A percentile compares a stretch with the other conserved stretches of the same genome.
These are phyloP conservation scores for Vanrija sp. DNA, from an alignment of 1,284 basidiomycete genomes.

Conservation along the genomic window DNA sequence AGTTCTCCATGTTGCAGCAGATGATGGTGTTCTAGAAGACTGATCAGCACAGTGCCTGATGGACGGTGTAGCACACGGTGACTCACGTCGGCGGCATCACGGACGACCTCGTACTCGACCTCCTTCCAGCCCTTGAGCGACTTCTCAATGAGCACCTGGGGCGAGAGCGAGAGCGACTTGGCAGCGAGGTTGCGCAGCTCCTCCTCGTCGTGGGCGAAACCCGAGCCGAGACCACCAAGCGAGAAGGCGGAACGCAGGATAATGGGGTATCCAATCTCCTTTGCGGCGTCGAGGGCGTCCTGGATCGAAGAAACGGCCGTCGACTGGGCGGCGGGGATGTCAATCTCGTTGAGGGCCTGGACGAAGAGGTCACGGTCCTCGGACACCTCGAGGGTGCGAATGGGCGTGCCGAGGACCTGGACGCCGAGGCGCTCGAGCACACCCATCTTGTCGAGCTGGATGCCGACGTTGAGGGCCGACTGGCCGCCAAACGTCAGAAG, in stretches of 20 bases:
- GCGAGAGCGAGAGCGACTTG: constrained; percentile 82
- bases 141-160: constrained; percentile 95
- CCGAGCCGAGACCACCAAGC: constrained; percentile 95
- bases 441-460: constrained; percentile 97
- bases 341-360: constrained; percentile 95
- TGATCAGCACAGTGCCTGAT: not conserved
- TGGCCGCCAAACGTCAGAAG: constrained; percentile 98
- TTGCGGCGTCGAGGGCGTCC: constrained; percentile 85
- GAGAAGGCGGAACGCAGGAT: constrained; percentile 98
- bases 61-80: not conserved
- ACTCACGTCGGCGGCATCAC: constrained; percentile 89
- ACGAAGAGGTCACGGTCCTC: constrained; percentile 98
- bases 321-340: constrained; percentile 94
- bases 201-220: constrained; percentile 92
- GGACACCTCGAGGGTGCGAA: constrained; percentile 88
- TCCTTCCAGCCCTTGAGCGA: constrained; percentile 99
- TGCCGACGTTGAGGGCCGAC: constrained; percentile 95
- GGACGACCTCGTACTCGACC: constrained; percentile 97
- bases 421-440: constrained; percentile 91
- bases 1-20: constrained; percentile 99
- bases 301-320: constrained; percentile 96
- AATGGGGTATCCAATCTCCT: constrained; percentile 92
- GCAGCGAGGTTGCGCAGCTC: constrained; percentile 93
- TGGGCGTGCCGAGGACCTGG: constrained; percentile 92
- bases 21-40: constrained; percentile 70